Evolutionary conservation across 129 eudicot genomes (phyloP), one percentile per base, ranked within the genome.

Genomic region (Chrysanthemum makinoi): DNA sequence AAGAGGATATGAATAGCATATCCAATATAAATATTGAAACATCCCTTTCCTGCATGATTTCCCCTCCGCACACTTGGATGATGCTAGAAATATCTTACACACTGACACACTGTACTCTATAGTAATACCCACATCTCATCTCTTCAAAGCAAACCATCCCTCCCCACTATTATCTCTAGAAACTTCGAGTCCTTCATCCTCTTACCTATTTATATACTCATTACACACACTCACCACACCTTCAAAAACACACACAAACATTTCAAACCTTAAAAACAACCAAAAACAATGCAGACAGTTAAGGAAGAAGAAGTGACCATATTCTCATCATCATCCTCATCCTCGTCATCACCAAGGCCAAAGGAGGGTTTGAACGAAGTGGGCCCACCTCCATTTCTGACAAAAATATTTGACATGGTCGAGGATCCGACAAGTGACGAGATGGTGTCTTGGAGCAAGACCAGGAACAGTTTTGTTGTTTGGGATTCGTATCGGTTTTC

Each of bases 321-420:
- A 1, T n/a, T 79, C 26, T 52, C 79, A 12, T 80, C 83, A 6
- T 78, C 88, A 5, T 82, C 24, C 1, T 22, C 90, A 1, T 82
- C 90, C 0, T 72, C 82, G 10, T 72, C 88, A 6, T 76, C 86
- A 3, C 82, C 88, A 16, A 62, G 80, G 17, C 97, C 96, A 13
- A 85, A 83, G 82, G 95, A 89, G 57, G 98, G 98, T 17, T 53
- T 93, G 20, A 83, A 89, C 56, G 95, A 85, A 18, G 72, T 87
- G 15, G 95, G 96, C 7, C 89, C 98, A 2, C 98, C 98, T 43
- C 95, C 98, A 46, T 93, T 93, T 70, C 79, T 89, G 75, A 87
- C 81, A n/a, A 93, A 93, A 60, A 93, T 88, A 0, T 93, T 73
- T 56, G 98, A 93, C 8, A 87, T 93, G 91, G 98, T 93, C 72